Base-by-base conservation (phyloP, 306 rosid genomes). In the Luffa acutangula region DNA sequence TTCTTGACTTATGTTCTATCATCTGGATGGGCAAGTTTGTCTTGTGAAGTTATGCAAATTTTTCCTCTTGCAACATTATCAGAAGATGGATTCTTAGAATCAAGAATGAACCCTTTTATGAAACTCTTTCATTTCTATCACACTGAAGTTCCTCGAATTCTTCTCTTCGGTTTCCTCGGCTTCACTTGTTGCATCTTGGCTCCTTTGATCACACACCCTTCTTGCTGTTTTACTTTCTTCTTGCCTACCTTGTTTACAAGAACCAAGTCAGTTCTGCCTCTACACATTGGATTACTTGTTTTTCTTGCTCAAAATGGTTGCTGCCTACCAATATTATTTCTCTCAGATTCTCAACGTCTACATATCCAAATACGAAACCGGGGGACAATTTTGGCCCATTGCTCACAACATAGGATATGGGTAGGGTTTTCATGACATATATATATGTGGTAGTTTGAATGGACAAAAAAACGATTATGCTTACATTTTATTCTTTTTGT, bases 21-120 rank as follows among this genome's bases (percentile, higher is more conserved):
- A 81, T 95, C 97, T 75, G 99, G 98, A 70, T 95, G 99, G 98
- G 97, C 94, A 64, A 90, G 96, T 87, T 80, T 95, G 91, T 89
- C 94, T 20, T 83, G 81, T 86, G 99, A 95, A 86, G 83, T 91
- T 33, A 90, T 95, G 83, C 99, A 95, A 85, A 34, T 87, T 36
- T 89, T 71, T 83, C 82, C 97, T 81, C 94, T 95, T 85, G 84
- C 87, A 95, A 93, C 77, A 7, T 82, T 33, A 49, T 90, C 77
- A 85, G 79, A 78, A 86, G 82, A 79, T 85, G 80, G 48, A 58
- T 95, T 59, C 88, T 90, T 37, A 83, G 93, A 76, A 77, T 58
- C 31, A 82, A 87, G 76, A 81, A 81, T 48, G 93, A 89, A 84
- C 80, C 90, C 31, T 43, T 74, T 48, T 62, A 45, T 42, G 83